These are phyloP conservation scores for Epithemia pelagica DNA, from an alignment of 108 stramenopile genomes.

Conservation along the genomic window DNA sequence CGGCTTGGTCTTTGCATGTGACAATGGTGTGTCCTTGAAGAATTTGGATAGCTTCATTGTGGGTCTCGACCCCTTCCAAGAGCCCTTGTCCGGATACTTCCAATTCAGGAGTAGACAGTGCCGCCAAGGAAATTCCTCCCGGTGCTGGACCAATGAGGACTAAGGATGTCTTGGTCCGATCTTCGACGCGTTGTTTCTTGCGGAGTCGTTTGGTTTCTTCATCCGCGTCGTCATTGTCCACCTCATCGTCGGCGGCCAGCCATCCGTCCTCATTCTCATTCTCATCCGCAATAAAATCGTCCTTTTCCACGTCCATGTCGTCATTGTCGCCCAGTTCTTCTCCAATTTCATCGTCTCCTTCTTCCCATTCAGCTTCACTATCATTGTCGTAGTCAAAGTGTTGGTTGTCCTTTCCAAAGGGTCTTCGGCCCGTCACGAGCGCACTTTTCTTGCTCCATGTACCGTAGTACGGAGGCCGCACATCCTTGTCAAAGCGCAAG, in stretches of 20 bases:
- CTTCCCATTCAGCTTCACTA: constrained; percentile 91
- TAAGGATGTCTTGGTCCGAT: constrained; percentile 9
- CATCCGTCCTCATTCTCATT: constrained; percentile 69
- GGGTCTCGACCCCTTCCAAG: background rate
- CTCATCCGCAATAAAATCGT: constrained; percentile 37
- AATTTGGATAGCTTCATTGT: background rate
- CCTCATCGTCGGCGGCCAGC: constrained; percentile 72
- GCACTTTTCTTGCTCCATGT: constrained; percentile 85
- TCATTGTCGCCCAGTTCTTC: constrained; percentile 66
- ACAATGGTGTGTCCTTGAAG: constrained; percentile 11
- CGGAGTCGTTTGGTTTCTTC: constrained; percentile 66
- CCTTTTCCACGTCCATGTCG: constrained; percentile 59
- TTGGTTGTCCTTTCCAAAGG: constrained; percentile 63
- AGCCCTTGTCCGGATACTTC: background rate
- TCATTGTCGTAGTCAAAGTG: constrained; percentile 81
- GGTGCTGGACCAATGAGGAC: constrained; percentile 46
- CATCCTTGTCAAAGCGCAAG: constrained; percentile 75
- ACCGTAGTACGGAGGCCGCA: constrained; percentile 80
- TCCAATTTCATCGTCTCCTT: constrained; percentile 81
- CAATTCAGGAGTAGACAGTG: too few relatives aligned
- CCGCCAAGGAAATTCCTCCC: constrained; percentile 33
- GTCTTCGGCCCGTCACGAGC: constrained; percentile 59
- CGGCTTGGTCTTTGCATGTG: constrained; percentile 3
- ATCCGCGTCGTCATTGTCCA: constrained; percentile 50
- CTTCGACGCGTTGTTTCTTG: constrained; percentile 14